Evolutionary conservation across 2,329 filamentous ascomycete species (phyloP), one percentile per base, ranked within the genome.

Genomic region (Trichophyton schoenleinii): DNA sequence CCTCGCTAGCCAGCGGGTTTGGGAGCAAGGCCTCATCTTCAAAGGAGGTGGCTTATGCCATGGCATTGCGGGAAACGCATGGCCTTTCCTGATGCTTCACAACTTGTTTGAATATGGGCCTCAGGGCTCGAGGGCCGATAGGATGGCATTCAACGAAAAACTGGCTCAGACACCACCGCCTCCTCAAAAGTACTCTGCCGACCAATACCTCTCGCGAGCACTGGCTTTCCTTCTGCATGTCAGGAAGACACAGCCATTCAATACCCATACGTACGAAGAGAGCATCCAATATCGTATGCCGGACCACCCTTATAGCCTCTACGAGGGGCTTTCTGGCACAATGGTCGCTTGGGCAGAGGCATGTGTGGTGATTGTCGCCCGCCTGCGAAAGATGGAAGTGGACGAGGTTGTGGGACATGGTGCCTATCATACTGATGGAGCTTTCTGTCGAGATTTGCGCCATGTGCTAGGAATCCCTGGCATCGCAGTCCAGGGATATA

Each of bases 31-130:
- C 0, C 62, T 77, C 2, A 66, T 77, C 2, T 73, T 70, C 8
- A 77, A 77, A 62, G 75, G 75, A 8, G 74, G 73, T 0, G 70
- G 73, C 25, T 46, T 77, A 3, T 77, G 75, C 57, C 75, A 77
- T 58, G 75, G 75, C 0, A 70, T 75, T 36, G 65, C 73, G 1
- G 75, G 75, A 9, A 77, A 77, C 62, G 73, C 71, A 34, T 76
- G 73, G 73, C 67, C 74, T 9, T 64, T 74, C 59, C 64, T 77
- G 0, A 62, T 72, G 22, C 64, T 76, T 4, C 70, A 75, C 61
- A 68, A 74, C 58, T 63, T 62, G n/a, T 72, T 71, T 42, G 71
- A 75, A 41, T 73, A 74, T 52, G 66, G 70, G 11, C 52, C 64
- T 0, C 62, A 66, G 2, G 61, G 57, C 7, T 65, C 70, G 6